phyloP scores from a whole-genome alignment of 345 rosid genomes.

The Turritis glabra region DNA sequence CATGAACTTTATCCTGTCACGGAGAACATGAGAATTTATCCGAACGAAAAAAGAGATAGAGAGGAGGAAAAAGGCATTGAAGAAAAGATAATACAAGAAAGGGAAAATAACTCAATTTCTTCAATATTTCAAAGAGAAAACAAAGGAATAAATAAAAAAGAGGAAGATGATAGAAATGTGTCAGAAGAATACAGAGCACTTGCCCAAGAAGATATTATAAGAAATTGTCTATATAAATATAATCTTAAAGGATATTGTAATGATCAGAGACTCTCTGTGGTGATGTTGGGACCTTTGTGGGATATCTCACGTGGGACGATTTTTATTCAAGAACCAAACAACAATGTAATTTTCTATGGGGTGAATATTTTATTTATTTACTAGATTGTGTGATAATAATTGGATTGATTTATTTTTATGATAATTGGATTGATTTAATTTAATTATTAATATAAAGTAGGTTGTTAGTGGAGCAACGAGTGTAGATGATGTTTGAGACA shows the following conservation, averaged over 20 bases:
- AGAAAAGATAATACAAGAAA: conserved; percentile 31
- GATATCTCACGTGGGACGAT: conserved; percentile 59
- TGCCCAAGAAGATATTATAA: conserved; percentile 41
- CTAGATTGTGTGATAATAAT: conserved; percentile 13
- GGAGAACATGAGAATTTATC: conserved; percentile 77
- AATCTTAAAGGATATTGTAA: conserved; percentile 38
- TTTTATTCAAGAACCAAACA: conserved; percentile 19
- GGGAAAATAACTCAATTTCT: neutral
- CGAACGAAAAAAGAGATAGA: conserved; percentile 23
- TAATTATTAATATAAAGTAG: conserved; percentile 15
- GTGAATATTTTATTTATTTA: conserved; percentile 4
- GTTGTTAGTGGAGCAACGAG: conserved; percentile 50
- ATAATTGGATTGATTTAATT: conserved; percentile 9
- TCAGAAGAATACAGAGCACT: conserved; percentile 72
- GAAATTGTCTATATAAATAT: conserved; percentile 43
- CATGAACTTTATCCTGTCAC: conserved; percentile 48
- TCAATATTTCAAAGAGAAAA: conserved; percentile 3
- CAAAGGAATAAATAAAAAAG: conserved; percentile 14
- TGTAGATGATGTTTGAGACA: conserved; percentile 69
- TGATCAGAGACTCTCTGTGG: conserved; percentile 43
- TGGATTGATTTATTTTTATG: neutral
- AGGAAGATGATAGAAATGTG: conserved; percentile 54
- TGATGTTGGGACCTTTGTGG: conserved; percentile 73
- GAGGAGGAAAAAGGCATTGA: conserved; percentile 29
- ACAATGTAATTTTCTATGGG: conserved; percentile 16